phyloP scores from a whole-genome alignment of 2,329 filamentous ascomycete species.

The Zalaria obscura region DNA sequence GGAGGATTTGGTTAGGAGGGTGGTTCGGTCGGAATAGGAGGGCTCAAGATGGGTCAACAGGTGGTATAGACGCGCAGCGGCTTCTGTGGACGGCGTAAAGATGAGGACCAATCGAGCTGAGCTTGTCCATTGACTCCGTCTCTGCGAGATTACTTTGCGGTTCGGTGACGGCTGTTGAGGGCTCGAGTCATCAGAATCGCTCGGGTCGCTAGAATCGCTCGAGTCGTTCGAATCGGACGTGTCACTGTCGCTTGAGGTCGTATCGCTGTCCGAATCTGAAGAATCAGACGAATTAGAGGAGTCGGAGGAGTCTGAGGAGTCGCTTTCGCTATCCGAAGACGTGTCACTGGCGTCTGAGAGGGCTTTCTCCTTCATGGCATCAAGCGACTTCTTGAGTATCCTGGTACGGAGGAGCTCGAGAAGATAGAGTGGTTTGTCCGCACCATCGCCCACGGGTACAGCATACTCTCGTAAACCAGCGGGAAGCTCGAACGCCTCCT shows the following conservation, averaged over 20 bases:
- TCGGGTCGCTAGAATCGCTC: background rate
- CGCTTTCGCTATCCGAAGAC: constrained; percentile 7
- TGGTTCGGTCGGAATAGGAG: constrained; percentile 11
- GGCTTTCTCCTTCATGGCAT: background rate
- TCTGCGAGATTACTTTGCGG: background rate
- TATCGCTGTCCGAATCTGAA: background rate
- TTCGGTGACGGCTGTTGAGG: background rate
- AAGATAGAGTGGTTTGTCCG: constrained; percentile 63
- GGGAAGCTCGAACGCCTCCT: constrained; percentile 42
- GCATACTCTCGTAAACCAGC: constrained; percentile 31
- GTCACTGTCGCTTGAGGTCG: constrained; percentile 15
- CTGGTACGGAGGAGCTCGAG: constrained; percentile 55
- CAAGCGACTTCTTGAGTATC: constrained; percentile 16
- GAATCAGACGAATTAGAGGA: constrained; percentile 9
- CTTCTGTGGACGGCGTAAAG: constrained; percentile 84
- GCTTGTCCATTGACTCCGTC: background rate
- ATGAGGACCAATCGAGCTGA: constrained; percentile 38
- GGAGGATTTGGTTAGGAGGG: constrained; percentile 52
- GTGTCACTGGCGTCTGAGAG: background rate
- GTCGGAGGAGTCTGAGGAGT: constrained; percentile 21
- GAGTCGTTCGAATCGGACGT: constrained; percentile 4
- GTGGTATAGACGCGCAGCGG: constrained; percentile 71
- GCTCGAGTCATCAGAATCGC: background rate
- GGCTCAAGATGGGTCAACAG: constrained; percentile 40
- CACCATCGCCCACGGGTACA: constrained; percentile 34